A percentile compares a stretch with the other conserved stretches of the same genome.
These are phyloP conservation scores for Aspergillus sojae DNA, from an alignment of 2,329 filamentous ascomycete genomes.

Conservation along the genomic window DNA sequence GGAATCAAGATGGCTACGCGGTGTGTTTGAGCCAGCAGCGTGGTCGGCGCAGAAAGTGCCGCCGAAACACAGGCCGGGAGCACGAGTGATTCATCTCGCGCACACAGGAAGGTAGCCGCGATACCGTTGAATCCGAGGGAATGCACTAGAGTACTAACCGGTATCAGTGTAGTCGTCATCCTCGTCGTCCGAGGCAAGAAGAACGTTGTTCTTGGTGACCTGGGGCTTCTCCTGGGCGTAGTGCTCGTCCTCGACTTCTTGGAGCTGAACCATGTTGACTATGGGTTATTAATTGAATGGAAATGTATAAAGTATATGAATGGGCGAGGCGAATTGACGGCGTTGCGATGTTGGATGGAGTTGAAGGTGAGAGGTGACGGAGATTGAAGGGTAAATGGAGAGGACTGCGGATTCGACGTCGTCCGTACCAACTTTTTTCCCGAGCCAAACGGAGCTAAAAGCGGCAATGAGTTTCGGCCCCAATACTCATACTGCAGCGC, in stretches of 20 bases:
- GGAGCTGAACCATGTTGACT: conserved; percentile 83
- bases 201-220: conserved; percentile 60
- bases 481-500: background rate
- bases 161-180: conserved; percentile 92
- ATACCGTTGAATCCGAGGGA: background rate
- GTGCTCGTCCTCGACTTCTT: conserved; percentile 95
- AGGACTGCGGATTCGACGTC: conserved; percentile 25
- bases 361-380: conserved; percentile 17
- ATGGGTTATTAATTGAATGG: conserved; percentile 15
- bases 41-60: conserved; percentile 1
- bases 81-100: conserved; percentile 40
- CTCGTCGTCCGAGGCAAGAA: conserved; percentile 55
- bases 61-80: conserved; percentile 11
- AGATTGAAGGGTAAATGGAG: conserved; percentile 24
- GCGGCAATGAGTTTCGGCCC: conserved; percentile 30
- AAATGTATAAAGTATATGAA: conserved; percentile 4
- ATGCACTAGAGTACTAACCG: conserved; percentile 58
- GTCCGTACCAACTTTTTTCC: conserved; percentile 44
- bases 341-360: conserved; percentile 9
- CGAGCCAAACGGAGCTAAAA: conserved; percentile 30
- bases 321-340: conserved; percentile 11
- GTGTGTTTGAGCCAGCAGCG: conserved; percentile 7
- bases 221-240: conserved; percentile 74
- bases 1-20: background rate
- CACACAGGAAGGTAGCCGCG: conserved; percentile 12